Base-by-base conservation (phyloP, 2,329 filamentous ascomycete genomes). In the Colletotrichum trifolii region DNA sequence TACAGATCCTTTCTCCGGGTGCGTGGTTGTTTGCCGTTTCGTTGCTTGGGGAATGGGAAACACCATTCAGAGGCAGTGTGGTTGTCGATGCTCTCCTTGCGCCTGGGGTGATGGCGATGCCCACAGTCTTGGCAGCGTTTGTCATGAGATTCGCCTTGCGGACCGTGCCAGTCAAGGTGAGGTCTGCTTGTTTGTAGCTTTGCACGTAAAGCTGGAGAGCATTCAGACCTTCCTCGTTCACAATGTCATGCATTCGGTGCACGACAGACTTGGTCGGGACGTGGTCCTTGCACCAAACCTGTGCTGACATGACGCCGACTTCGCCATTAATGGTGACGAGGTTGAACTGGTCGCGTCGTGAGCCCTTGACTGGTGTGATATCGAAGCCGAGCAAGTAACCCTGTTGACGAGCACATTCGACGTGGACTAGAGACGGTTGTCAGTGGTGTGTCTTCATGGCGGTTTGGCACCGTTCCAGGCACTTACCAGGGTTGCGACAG, bases 171-270 rank as follows among this genome's bases (percentile, higher is more conserved):
- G 94, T 97, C 71, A 97, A 81, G 3, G 92, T 88, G 45, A 95
- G 85, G 74, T 99, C 96, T 8, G 96, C 95, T 78, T 98, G 95
- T 77, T 99, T 99, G 82, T 93, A 97, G 63, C 90, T 94, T 70
- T 91, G 90, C 48, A 91, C 92, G 75, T 92, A 99, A 34, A 97
- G 83, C 75, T 97, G 94, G 54, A 99, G 80, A 9, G 92, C 93
- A 71, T 90, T 96, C 57, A 89, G 78, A n/a, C 89, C 89, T n/a
- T 83, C 83, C 17, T 91, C 88, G 60, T 90, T 88, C 10, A 91
- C 89, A 25, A 87, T 75, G 69, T 97, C 94, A 67, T 92, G 86
- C 82, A 97, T 93, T 10, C 84, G 86, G 77, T 98, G 92, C 8
- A 96, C 82, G 43, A 87, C 84, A 1, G 87, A 88, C 76, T 94